Percentiles rank a stretch among this genome's conserved stretches.
These are phyloP conservation scores for Hypoxylon sp. DNA, from an alignment of 2,329 filamentous ascomycete species.

Conservation along the genomic window DNA sequence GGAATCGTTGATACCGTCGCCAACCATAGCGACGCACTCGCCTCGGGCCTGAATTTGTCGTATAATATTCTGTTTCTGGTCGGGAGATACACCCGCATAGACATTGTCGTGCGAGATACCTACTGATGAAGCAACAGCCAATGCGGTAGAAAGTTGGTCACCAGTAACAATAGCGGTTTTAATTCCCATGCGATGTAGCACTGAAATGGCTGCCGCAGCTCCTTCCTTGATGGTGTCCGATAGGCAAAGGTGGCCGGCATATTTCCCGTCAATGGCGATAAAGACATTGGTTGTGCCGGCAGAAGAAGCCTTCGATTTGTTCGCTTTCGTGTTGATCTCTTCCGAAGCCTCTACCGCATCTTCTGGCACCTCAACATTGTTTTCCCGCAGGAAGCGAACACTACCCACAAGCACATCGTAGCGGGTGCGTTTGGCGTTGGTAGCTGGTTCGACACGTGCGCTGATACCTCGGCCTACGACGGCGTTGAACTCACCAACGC, in stretches of 20 bases:
- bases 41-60: conserved; percentile 80
- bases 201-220: conserved; percentile 83
- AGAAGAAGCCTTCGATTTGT: conserved; percentile 57
- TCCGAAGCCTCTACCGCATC: conserved; percentile 75
- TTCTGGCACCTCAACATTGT: conserved; percentile 75
- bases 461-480: conserved; percentile 88
- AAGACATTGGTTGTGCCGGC: conserved; percentile 92
- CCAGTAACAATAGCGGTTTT: conserved; percentile 93
- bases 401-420: conserved; percentile 91
- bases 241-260: conserved; percentile 86
- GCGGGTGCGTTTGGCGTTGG: conserved; percentile 75
- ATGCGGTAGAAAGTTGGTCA: conserved; percentile 86
- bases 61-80: conserved; percentile 91
- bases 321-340: conserved; percentile 66
- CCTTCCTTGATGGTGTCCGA: conserved; percentile 93
- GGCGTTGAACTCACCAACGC: conserved; percentile 86
- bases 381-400: conserved; percentile 79
- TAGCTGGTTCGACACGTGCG: conserved; percentile 83
- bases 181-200: conserved; percentile 87
- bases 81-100: conserved; percentile 88
- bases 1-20: conserved; percentile 98
- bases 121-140: conserved; percentile 85
- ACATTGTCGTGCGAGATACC: conserved; percentile 84
- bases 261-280: conserved; percentile 85
- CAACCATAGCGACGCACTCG: conserved; percentile 93